Conservation (phyloP, 2,329 filamentous ascomycete genomes). For the Aulographum hederae region DNA sequence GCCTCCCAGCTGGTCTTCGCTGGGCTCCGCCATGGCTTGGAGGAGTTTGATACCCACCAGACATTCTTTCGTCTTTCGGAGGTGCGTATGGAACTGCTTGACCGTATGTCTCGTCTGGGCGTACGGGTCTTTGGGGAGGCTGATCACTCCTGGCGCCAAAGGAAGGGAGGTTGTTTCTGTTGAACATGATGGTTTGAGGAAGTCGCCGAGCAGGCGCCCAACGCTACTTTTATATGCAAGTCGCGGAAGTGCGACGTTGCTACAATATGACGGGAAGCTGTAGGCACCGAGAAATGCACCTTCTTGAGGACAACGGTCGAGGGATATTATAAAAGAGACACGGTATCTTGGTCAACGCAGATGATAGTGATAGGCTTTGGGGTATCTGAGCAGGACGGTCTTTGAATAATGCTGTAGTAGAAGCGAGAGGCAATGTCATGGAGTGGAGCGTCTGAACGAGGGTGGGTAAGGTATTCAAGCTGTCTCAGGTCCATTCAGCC, state of each 20-base stretch:
- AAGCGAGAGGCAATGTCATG: no score
- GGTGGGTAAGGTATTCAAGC: no score
- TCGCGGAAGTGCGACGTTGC: neutral
- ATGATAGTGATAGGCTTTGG: no score
- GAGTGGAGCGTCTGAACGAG: no score
- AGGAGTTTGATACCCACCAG: neutral
- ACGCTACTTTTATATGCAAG: neutral
- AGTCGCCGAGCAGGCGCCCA: neutral
- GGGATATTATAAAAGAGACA: no score
- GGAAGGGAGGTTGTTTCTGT: constrained; percentile 1
- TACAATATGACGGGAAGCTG: neutral
- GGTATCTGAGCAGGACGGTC: no score
- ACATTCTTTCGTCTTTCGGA: neutral
- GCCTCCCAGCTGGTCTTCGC: neutral
- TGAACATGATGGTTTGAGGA: neutral
- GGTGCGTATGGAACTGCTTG: no score
- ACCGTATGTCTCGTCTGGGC: neutral
- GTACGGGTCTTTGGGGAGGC: neutral
- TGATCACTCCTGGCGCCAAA: neutral
- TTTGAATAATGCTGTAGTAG: no score
- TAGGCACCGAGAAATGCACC: no score
- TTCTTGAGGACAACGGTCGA: no score
- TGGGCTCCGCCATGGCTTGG: neutral
- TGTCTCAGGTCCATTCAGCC: no score
- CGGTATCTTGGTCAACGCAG: no score